These are phyloP conservation scores for Phialocephala sp. DNA, from an alignment of 2,329 filamentous ascomycete species.

Conservation along the genomic window DNA sequence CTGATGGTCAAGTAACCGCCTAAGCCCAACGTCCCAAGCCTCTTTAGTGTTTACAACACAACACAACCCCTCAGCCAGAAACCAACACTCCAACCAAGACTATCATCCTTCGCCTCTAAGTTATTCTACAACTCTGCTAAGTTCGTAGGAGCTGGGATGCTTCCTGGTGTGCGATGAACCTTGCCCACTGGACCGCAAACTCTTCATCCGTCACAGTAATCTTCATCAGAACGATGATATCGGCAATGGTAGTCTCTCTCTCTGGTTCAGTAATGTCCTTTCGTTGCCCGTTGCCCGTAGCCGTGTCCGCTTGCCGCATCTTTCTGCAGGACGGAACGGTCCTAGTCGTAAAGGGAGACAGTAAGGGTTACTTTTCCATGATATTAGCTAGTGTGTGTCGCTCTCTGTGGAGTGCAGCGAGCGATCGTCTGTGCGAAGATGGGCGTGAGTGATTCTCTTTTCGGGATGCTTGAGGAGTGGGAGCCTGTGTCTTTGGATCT, in stretches of 20 bases:
- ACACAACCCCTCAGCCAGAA: background rate
- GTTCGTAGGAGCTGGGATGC: background rate
- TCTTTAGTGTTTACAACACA: background rate
- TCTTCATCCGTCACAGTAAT: background rate
- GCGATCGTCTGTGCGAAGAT: too few relatives aligned
- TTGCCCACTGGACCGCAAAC: background rate
- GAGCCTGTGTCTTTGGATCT: too few relatives aligned
- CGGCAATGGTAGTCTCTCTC: background rate
- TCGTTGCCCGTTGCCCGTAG: background rate
- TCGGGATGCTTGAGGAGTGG: too few relatives aligned
- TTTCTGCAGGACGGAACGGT: background rate
- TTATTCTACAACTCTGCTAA: background rate
- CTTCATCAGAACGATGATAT: background rate
- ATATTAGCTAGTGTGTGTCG: background rate
- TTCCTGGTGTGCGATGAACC: background rate
- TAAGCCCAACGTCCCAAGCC: background rate
- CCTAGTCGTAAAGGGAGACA: background rate
- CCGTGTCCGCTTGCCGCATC: too few relatives aligned
- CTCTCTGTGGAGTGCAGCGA: too few relatives aligned
- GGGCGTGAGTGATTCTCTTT: too few relatives aligned
- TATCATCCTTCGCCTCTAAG: too few relatives aligned
- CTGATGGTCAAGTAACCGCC: background rate
- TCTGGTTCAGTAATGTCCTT: background rate
- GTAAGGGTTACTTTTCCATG: background rate
- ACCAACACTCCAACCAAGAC: background rate